A percentile compares a stretch with the other conserved stretches of the same genome.
Evolutionary conservation across 345 rosid species (phyloP).

Genomic region (Noccaea bulbosa): DNA sequence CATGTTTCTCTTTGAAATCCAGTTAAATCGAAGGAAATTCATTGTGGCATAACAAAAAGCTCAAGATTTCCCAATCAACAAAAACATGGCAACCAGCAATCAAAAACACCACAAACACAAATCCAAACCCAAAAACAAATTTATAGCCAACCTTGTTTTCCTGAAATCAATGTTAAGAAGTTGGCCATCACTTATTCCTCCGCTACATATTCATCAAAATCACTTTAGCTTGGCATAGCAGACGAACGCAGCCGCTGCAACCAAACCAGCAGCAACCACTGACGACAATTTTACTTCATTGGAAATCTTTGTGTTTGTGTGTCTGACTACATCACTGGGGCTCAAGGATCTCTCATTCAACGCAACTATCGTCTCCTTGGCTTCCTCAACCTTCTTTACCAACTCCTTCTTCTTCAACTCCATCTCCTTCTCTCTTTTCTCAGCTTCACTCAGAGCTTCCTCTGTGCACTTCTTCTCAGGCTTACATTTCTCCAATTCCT

Average conservation of each 20-base stretch:
- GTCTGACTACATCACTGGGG: slow-evolving; percentile 45
- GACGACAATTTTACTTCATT: slow-evolving; percentile 50
- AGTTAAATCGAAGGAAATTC: not conserved
- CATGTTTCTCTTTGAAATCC: slow-evolving; percentile 6
- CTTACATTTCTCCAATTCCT: slow-evolving; percentile 47
- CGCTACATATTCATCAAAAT: slow-evolving; percentile 25
- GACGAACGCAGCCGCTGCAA: slow-evolving; percentile 55
- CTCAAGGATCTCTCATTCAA: slow-evolving; percentile 52
- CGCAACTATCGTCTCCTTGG: slow-evolving; percentile 41
- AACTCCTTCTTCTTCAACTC: slow-evolving; percentile 46
- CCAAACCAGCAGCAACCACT: slow-evolving; percentile 50
- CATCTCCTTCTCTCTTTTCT: slow-evolving; percentile 43
- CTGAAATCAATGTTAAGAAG: slow-evolving; percentile 43
- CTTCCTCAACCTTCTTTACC: slow-evolving; percentile 53
- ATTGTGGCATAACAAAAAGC: slow-evolving; percentile 10
- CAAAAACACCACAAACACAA: slow-evolving; percentile 41
- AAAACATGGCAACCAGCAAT: slow-evolving; percentile 33
- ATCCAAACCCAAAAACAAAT: slow-evolving; percentile 34
- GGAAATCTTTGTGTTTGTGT: slow-evolving; percentile 24
- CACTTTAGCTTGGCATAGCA: slow-evolving; percentile 51
- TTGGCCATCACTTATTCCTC: slow-evolving; percentile 25
- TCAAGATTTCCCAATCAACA: slow-evolving; percentile 25
- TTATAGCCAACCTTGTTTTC: slow-evolving; percentile 31
- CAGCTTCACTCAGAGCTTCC: slow-evolving; percentile 43
- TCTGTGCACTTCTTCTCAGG: slow-evolving; percentile 49